Evolutionary conservation across 2,329 filamentous ascomycete species (phyloP), one percentile per base, ranked within the genome.

Genomic region (Ampelomyces quisqualis): DNA sequence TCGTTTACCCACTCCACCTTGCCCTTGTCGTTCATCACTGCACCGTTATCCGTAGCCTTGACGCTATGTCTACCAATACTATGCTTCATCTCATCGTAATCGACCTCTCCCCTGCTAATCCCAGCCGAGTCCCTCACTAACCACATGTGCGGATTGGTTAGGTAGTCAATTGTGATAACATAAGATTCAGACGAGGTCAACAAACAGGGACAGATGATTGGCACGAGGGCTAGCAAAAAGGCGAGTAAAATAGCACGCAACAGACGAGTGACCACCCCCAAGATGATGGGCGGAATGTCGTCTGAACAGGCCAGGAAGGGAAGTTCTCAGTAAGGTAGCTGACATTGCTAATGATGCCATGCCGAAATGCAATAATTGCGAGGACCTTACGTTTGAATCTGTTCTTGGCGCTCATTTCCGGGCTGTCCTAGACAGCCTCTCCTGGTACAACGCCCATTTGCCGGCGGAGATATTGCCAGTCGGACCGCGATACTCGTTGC

Each of bases 371-470:
- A 6, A 59, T 57, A 3, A 67, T 71, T 15, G 64, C 64, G 11
- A 59, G 34, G 2, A 58, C 36, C 45, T 62, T 67, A 18, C 64
- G 48, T 26, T 47, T 40, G 47, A 51, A 45, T 14, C 62, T 57
- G 38, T 66, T 64, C 13, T 57, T 38, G 8, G 60, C 53, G 28
- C 57, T 53, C 49, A 73, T 69, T 6, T 67, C 57, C 17, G 75
- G 48, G 38, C 74, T 75, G 20, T 64, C 57, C 73, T 73, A 76
- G 1, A 75, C 60, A 4, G 76, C 66, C 38, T 75, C 72, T 20
- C 70, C 64, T 1, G 73, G 73, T 38, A 66, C 54, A 1, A 74
- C 64, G 39, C 70, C 71, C 19, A 74, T 62, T 21, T 70, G 67
- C 4, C 70, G 69, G 33, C 71, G 21, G 63, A 41, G 28, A 72